Evolutionary conservation across 2,329 filamentous ascomycete species (phyloP).

Genomic region (Sporothrix inflata): DNA sequence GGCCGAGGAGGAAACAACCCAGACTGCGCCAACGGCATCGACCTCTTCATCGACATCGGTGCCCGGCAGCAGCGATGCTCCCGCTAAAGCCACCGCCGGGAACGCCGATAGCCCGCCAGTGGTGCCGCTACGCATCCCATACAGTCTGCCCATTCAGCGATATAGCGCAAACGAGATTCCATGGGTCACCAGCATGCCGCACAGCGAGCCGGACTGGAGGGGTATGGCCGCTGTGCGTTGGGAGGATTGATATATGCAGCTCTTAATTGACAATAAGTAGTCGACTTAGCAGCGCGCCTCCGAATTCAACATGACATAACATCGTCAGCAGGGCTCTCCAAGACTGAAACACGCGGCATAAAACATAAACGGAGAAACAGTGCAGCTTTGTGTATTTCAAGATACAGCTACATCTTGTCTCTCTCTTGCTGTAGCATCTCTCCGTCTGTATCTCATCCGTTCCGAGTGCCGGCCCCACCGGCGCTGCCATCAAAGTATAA

Average conservation of each 20-base stretch:
- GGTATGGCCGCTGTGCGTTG: constrained; percentile 46
- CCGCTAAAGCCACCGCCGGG: not conserved
- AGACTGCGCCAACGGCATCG: not conserved
- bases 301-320: not conserved
- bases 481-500: not conserved
- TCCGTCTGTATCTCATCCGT: not conserved
- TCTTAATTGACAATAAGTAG: not conserved
- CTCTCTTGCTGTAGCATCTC: not conserved
- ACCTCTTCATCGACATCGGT: not conserved
- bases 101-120: constrained; percentile 39
- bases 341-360: not conserved
- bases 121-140: constrained; percentile 79
- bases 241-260: constrained; percentile 30
- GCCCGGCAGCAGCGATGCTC: not conserved
- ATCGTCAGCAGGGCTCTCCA: not conserved
- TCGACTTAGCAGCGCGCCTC: not conserved
- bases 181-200: constrained; percentile 70
- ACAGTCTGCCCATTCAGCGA: constrained; percentile 71
- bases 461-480: not conserved
- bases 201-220: constrained; percentile 65
- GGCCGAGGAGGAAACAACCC: not conserved
- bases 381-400: not conserved
- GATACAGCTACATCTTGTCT: not conserved
- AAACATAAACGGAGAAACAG: not conserved
- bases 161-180: constrained; percentile 69